Evolutionary conservation across 2,329 filamentous ascomycete genomes (phyloP).

Genomic region (Aureobasidium leucospermi): DNA sequence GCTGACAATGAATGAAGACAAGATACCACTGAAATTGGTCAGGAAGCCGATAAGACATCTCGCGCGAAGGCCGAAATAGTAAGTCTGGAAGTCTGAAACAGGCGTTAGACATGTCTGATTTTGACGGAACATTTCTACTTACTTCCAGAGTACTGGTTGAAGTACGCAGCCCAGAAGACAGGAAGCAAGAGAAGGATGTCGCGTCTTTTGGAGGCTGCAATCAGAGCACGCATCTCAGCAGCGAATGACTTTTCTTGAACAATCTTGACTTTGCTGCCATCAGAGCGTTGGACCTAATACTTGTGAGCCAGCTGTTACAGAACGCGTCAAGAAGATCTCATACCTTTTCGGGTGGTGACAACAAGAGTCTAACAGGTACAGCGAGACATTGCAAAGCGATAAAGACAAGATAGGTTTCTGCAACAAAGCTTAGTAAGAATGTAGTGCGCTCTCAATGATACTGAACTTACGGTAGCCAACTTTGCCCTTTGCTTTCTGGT

Average conservation of each 20-base stretch:
- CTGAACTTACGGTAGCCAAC: constrained; percentile 22
- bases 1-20: constrained; percentile 41
- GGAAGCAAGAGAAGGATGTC: constrained; percentile 36
- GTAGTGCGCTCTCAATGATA: no score
- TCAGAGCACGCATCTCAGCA: constrained; percentile 34
- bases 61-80: constrained; percentile 41
- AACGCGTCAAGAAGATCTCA: no score
- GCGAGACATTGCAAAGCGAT: constrained; percentile 34
- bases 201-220: constrained; percentile 23
- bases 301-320: not conserved
- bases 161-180: constrained; percentile 39
- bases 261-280: constrained; percentile 35
- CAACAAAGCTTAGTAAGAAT: not conserved
- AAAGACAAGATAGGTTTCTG: constrained; percentile 37
- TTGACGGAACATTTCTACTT: not conserved
- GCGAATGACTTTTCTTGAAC: constrained; percentile 32
- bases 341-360: constrained; percentile 33
- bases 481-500: constrained; percentile 30
- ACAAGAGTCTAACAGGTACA: constrained; percentile 33
- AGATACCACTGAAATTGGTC: constrained; percentile 34
- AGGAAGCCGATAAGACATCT: constrained; percentile 43
- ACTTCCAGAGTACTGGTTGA: constrained; percentile 37
- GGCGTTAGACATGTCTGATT: constrained; percentile 17
- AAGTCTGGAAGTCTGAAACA: constrained; percentile 38
- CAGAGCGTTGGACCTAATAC: constrained; percentile 31